These are phyloP conservation scores for Bryoerythrophyllum caledonicum DNA, from an alignment of 225 moss, liverwort and hornwort species.

Conservation along the genomic window DNA sequence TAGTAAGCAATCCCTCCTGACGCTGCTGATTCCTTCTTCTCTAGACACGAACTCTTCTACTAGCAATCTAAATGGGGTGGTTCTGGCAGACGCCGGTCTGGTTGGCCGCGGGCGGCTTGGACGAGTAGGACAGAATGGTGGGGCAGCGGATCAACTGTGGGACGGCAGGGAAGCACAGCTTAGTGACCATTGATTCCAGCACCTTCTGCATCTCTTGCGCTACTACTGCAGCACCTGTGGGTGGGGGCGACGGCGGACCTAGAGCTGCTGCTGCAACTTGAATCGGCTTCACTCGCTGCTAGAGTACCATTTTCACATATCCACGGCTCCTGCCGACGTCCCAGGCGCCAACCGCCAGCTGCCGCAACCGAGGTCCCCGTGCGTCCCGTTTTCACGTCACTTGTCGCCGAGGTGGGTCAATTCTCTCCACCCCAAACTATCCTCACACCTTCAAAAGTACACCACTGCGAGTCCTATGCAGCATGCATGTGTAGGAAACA, in stretches of 20 bases:
- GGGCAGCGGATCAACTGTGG: constrained; percentile 44
- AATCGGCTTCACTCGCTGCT: constrained; percentile 9
- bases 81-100: constrained; percentile 58
- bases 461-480: no score
- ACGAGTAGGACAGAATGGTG: constrained; percentile 39
- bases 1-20: no score
- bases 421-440: background rate
- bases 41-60: no score
- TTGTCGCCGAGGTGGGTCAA: background rate
- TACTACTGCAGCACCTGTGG: background rate
- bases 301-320: constrained; percentile 42
- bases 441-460: background rate
- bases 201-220: constrained; percentile 35
- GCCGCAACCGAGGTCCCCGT: constrained; percentile 26
- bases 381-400: constrained; percentile 35
- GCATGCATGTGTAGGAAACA: no score
- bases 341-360: background rate
- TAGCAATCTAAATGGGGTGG: constrained; percentile 43
- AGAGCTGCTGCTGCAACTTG: constrained; percentile 4
- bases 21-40: no score
- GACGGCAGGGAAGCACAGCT: constrained; percentile 33
- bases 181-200: constrained; percentile 51
- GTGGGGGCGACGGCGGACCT: background rate
- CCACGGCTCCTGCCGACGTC: constrained; percentile 29
- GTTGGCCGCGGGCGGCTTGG: constrained; percentile 44